These are phyloP conservation scores for Usnea hakonensis DNA, from an alignment of 495 filamentous ascomycete genomes.

Conservation along the genomic window DNA sequence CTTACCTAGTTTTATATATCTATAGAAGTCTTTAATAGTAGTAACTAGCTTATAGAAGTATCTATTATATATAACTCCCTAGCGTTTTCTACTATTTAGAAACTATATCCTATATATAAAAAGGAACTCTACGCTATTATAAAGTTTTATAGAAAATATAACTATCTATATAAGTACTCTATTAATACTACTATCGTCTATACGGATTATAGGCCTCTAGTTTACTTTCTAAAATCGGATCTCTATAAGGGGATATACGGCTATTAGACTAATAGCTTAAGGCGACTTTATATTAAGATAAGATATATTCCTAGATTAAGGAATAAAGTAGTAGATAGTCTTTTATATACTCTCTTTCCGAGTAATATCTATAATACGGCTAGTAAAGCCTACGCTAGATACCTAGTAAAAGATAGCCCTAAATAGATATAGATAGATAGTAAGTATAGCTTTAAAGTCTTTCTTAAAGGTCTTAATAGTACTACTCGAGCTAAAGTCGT, in stretches of 20 bases:
- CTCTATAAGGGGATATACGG: neutral
- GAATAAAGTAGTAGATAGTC: neutral
- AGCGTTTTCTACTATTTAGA: neutral
- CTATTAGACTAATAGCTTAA: neutral
- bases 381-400: neutral
- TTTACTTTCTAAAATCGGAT: neutral
- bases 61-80: constrained; percentile 7
- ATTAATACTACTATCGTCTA: neutral
- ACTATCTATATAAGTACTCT: constrained; percentile 12
- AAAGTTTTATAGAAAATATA: neutral
- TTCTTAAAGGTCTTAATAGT: neutral
- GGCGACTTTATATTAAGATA: neutral
- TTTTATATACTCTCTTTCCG: neutral
- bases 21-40: neutral
- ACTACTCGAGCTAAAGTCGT: no score
- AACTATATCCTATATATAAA: constrained; percentile 10
- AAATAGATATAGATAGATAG: neutral
- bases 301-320: neutral
- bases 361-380: neutral
- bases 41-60: neutral
- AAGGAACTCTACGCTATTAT: constrained; percentile 1
- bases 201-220: constrained; percentile 4
- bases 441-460: neutral
- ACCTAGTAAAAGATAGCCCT: neutral
- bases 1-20: neutral